Evolutionary conservation across 257 asterid genomes (phyloP).

Genomic region (Scutellaria minor): DNA sequence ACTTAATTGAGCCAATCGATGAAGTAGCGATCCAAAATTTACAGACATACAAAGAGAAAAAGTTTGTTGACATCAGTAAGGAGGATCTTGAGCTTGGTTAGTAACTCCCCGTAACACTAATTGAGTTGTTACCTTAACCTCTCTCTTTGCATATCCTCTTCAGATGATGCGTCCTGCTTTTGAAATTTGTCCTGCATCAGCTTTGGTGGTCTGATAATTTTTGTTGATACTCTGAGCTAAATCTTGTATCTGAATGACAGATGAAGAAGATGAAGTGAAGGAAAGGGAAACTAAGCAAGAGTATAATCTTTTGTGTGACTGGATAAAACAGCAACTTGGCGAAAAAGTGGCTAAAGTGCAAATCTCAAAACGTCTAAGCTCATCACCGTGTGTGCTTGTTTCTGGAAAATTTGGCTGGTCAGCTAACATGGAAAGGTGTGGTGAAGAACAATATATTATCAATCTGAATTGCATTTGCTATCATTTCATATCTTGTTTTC

Average conservation of each 20-base stretch:
- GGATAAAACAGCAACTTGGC: conserved; percentile 94
- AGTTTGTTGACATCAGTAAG: conserved; percentile 97
- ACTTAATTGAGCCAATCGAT: conserved; percentile 92
- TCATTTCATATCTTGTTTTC: neutral
- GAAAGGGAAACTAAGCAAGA: conserved; percentile 87
- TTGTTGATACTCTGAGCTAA: too few relatives aligned
- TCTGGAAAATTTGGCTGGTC: conserved; percentile 99
- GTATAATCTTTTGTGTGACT: conserved; percentile 81
- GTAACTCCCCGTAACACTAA: conserved; percentile 30
- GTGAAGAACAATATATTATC: too few relatives aligned
- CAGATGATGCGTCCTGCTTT: neutral
- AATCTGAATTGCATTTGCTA: too few relatives aligned
- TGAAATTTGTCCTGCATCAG: neutral
- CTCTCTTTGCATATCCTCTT: too few relatives aligned
- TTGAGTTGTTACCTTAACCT: neutral
- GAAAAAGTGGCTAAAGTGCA: conserved; percentile 98
- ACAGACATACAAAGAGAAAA: conserved; percentile 94
- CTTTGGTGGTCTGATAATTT: too few relatives aligned
- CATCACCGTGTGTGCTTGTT: conserved; percentile 99
- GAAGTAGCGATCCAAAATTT: conserved; percentile 95
- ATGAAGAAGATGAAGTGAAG: conserved; percentile 87
- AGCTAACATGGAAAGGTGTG: conserved; percentile 98
- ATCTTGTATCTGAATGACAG: conserved; percentile 41
- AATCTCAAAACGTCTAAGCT: conserved; percentile 85
- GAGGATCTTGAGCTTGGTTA: conserved; percentile 95